Evolutionary conservation across 331 rosid genomes (phyloP), one percentile per base, ranked within the genome.

Genomic region (Pyracantha coccinea): DNA sequence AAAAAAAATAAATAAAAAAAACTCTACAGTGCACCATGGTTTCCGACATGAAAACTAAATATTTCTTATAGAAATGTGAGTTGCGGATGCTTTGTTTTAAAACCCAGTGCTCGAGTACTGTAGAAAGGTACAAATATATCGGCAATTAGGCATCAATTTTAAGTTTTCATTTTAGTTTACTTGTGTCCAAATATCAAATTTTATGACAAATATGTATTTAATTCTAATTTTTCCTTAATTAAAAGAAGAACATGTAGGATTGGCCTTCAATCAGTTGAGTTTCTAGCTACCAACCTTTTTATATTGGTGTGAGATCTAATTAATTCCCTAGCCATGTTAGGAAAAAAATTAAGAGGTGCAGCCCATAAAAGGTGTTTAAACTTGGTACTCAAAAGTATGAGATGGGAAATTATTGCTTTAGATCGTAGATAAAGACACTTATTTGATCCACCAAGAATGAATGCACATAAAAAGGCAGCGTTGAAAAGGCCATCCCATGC

Each of bases 401-500:
- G 23, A 55, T 4, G 14, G 38, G 66, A 57, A 72, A 57, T 31
- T 6, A 19, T 28, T 6, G 17, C 33, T 35, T 8, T 67, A 27
- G 16, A 71, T 38, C 45, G 50, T 72, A 21, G 66, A 58, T 55
- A 31, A 28, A 71, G 47, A 33, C 28, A 69, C 74, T 27, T 52
- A 52, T 57, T 79, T 73, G 41, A 79, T 58, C 73, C 69, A 79
- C 75, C 82, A 45, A 73, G 65, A 73, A 55, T 67, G 58, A 79
- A 79, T 73, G 78, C 78, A 54, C 65, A 47, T 20, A 24, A 16
- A 25, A 24, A 78, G 72, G 68, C 54, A 28, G 33, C 67, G 68
- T 10, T 27, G 21, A 20, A 66, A 74, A 44, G 72, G 62, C 66
- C 69, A 54, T 79, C 58, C 59, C 66, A 79, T 66, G 64, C 50